Evolutionary conservation across 176 grass and related monocot genomes (phyloP).

Genomic region (Olyra latifolia): DNA sequence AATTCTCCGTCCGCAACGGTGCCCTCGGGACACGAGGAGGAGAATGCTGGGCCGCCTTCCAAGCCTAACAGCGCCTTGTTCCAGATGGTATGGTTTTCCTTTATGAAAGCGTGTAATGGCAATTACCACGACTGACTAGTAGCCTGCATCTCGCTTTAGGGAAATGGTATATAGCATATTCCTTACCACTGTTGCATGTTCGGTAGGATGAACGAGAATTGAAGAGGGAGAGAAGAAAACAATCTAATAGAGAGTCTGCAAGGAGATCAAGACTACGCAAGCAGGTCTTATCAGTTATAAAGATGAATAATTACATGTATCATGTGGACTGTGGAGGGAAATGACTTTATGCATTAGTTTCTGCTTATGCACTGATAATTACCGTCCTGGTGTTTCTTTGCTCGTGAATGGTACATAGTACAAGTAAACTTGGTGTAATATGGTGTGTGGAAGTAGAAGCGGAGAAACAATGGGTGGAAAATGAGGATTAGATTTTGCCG

Average conservation of each 20-base stretch:
- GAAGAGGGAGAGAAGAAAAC: slow-evolving; percentile 89
- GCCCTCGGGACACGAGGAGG: slow-evolving; percentile 41
- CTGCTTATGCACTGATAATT: not conserved
- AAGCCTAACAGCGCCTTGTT: slow-evolving; percentile 20
- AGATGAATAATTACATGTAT: slow-evolving; percentile 2
- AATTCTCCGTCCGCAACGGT: slow-evolving; percentile 40
- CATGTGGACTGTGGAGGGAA: not conserved
- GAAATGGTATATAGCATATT: not conserved
- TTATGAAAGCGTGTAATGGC: not conserved
- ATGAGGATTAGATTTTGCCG: not conserved
- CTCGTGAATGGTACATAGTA: not conserved
- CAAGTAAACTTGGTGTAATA: not conserved
- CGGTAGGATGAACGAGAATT: slow-evolving; percentile 64
- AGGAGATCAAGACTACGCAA: slow-evolving; percentile 85
- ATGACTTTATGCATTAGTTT: not conserved
- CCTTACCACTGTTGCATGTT: not conserved
- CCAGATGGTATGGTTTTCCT: slow-evolving; percentile 41
- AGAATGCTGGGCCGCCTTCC: slow-evolving; percentile 12
- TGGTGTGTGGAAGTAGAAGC: not conserved
- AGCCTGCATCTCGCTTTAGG: not conserved
- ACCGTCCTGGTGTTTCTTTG: not conserved
- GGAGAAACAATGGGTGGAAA: not conserved
- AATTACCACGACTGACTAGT: not conserved
- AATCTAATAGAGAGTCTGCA: slow-evolving; percentile 92
- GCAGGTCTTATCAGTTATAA: slow-evolving; percentile 50